phyloP scores from a whole-genome alignment of 768 basidiomycete genomes.

The Piloderma croceum region DNA sequence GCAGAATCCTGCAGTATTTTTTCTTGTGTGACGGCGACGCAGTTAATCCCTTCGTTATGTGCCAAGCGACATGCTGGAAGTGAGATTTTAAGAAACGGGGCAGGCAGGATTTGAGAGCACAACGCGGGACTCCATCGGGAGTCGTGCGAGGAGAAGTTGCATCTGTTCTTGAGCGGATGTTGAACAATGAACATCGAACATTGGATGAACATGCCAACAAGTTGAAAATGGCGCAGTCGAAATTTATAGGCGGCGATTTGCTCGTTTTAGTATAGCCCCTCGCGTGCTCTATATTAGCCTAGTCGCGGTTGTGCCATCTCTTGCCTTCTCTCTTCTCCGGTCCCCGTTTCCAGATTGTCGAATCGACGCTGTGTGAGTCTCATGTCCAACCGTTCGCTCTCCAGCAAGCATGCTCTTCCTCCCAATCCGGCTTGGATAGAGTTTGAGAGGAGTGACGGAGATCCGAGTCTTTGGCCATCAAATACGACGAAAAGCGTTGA shows the following conservation, averaged over 20 bases:
- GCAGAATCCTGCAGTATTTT: too few relatives aligned
- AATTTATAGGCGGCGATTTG: background rate
- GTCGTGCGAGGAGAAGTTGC: too few relatives aligned
- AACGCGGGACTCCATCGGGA: too few relatives aligned
- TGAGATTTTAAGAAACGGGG: too few relatives aligned
- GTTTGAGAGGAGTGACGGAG: constrained; percentile 41
- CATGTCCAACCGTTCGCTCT: constrained; percentile 11
- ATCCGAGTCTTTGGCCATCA: too few relatives aligned
- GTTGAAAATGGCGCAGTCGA: background rate
- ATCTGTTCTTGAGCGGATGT: too few relatives aligned
- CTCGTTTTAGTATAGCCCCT: background rate
- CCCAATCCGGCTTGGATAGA: constrained; percentile 36
- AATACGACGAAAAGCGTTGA: constrained; percentile 35
- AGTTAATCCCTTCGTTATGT: too few relatives aligned
- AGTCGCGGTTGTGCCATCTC: background rate
- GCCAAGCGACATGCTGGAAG: too few relatives aligned
- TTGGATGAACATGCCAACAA: background rate
- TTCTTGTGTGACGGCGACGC: too few relatives aligned
- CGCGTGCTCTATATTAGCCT: background rate
- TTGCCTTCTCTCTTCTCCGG: background rate
- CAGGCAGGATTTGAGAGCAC: too few relatives aligned
- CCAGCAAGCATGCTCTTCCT: constrained; percentile 24
- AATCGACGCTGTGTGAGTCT: background rate
- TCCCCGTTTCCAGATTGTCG: background rate
- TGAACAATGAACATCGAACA: too few relatives aligned